Base-by-base conservation (phyloP, 1,284 basidiomycete genomes). In the Cryptococcus sp. region DNA sequence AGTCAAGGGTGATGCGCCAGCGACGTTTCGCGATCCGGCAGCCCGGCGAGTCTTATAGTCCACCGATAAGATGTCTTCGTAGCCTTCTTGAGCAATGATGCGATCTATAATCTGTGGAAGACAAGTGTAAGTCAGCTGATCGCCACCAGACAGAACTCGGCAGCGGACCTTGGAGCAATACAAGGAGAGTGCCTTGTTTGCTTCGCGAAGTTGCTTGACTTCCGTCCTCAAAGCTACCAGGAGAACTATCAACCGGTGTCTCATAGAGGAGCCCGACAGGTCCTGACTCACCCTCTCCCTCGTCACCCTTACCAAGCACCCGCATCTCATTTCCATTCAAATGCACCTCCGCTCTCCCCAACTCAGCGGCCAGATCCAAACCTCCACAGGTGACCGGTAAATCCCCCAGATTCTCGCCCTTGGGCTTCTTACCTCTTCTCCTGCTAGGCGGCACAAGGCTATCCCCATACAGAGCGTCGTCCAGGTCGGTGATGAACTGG, bases 11-110 rank as follows among this genome's bases (percentile, higher is more conserved):
- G 55, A 45, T 7, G 35, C 40, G 4, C 33, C 21, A 23, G 54
- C 44, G 20, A 39, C 24, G 44, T 44, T 20, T 23, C 39, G 15
- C 8, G 55, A 50, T 8, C 46, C 48, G 15, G 56, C 62, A 13
- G 62, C 55, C 33, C 68, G 64, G 20, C 66, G 69, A 23, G 69
- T 73, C 53, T 67, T 87, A 69, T 91, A 93, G 73, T 96, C 92
- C 48, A 84, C 85, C 21, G 92, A 88, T 28, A 96, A 83, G 53
- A 97, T 87, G 67, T 93, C 89, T 75, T 97, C 93, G 77, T 91
- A 95, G 33, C 91, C 93, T 59, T 94, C 91, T 71, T 91, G 86
- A 3, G 90, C 84, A 61, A 95, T 91, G 73, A 97, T 95, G 53
- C 92, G 85, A 79, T 97, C 91, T 67, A 97, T 87, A 68, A 97